Percentiles rank a stretch among this genome's conserved stretches.
Conservation (phyloP, 192 early-diverging fungal species). For the Thamnidium elegans region DNA sequence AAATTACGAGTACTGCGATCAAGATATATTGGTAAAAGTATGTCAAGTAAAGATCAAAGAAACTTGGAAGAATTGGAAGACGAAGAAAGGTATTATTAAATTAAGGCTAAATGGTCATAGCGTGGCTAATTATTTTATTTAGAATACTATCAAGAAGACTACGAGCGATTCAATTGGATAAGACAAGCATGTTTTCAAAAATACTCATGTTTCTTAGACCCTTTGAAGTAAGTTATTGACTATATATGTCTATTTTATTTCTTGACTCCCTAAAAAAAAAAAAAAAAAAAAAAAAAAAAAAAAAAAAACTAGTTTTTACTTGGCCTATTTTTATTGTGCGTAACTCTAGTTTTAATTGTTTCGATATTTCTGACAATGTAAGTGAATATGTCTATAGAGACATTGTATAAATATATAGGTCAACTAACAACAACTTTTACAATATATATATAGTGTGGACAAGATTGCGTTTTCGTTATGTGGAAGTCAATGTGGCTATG, state of each 20-base stretch:
- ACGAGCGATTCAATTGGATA: constrained; percentile 14
- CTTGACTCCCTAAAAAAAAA: not conserved
- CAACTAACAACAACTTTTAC: no score
- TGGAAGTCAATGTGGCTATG: constrained; percentile 53
- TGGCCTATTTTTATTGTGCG: constrained; percentile 19
- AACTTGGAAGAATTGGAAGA: constrained; percentile 22
- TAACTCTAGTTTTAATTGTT: constrained; percentile 23
- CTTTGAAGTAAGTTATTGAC: constrained; percentile 27
- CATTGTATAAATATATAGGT: no score
- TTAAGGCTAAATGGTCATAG: not conserved
- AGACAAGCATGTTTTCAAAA: constrained; percentile 19
- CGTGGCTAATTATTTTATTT: not conserved
- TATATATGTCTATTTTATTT: not conserved
- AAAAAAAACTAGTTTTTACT: constrained; percentile 18
- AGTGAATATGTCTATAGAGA: no score
- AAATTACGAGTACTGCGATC: constrained; percentile 14
- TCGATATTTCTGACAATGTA: constrained; percentile 40
- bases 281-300: not conserved
- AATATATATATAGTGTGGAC: no score
- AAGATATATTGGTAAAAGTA: constrained; percentile 15
- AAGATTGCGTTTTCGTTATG: constrained; percentile 47
- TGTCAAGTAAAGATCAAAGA: constrained; percentile 12
- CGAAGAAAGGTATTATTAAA: constrained; percentile 31
- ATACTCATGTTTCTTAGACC: constrained; percentile 23
- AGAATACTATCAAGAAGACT: constrained; percentile 21